These are phyloP conservation scores for Gossypium stocksii DNA, from an alignment of 345 rosid species.

Conservation along the genomic window DNA sequence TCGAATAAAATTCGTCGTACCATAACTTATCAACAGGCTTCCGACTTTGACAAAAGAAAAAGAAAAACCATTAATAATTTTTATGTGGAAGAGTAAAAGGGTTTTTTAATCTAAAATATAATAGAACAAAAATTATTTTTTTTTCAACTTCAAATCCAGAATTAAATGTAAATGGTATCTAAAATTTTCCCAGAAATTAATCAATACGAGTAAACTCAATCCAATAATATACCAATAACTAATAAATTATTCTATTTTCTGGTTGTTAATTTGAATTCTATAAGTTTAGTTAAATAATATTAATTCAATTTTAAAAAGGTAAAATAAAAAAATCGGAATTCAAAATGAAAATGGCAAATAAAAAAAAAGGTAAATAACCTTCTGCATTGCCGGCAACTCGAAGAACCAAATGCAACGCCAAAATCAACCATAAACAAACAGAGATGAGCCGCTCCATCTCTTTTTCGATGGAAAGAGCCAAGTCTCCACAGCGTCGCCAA, in stretches of 20 bases:
- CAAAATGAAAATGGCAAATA: not conserved
- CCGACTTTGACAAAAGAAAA: not conserved
- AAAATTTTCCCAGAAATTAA: not conserved
- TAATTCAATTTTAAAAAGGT: too few relatives aligned
- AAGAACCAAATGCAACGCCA: conserved; percentile 38
- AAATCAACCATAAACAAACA: conserved; percentile 39
- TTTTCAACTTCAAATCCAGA: not conserved
- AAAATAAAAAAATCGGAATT: too few relatives aligned
- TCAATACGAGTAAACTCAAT: not conserved
- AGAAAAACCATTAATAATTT: not conserved
- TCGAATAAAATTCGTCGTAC: too few relatives aligned
- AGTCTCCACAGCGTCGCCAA: not conserved
- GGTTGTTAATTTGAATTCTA: too few relatives aligned
- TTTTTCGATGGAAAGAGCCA: not conserved
- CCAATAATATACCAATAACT: too few relatives aligned
- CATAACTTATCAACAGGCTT: not conserved
- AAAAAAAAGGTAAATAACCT: conserved; percentile 31
- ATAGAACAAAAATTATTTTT: too few relatives aligned
- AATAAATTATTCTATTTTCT: too few relatives aligned
- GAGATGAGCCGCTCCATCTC: conserved; percentile 31
- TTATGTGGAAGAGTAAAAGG: too few relatives aligned
- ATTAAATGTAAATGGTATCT: not conserved
- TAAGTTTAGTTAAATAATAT: too few relatives aligned
- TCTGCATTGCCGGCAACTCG: conserved; percentile 61
- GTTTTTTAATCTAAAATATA: too few relatives aligned